Conservation (phyloP, 371 early-diverging fungal genomes). For the Mortierella sp. region DNA sequence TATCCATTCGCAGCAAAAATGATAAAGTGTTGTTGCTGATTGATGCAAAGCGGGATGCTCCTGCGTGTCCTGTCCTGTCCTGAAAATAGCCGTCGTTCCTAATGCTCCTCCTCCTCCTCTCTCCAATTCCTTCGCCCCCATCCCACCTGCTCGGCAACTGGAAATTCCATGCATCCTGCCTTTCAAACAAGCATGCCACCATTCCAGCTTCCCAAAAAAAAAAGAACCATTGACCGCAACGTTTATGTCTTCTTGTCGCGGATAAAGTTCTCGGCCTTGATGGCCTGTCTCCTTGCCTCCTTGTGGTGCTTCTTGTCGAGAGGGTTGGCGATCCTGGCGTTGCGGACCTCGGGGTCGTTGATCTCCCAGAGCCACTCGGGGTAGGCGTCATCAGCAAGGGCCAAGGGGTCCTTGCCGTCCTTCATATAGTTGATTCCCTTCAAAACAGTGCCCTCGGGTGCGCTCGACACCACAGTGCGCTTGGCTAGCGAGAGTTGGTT, state of each 20-base stretch:
- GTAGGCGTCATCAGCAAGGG: constrained; percentile 87
- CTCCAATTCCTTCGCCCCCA: neutral
- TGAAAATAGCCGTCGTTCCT: neutral
- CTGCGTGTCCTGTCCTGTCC: constrained; percentile 1
- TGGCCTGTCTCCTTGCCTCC: constrained; percentile 73
- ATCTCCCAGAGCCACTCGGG: constrained; percentile 95
- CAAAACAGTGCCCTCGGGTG: constrained; percentile 82
- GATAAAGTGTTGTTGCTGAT: neutral
- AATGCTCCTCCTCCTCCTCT: neutral
- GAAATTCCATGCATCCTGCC: neutral
- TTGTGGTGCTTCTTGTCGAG: constrained; percentile 74
- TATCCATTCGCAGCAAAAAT: neutral
- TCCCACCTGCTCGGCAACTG: neutral
- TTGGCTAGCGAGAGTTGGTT: constrained; percentile 22
- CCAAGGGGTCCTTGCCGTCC: constrained; percentile 89
- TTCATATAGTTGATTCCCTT: constrained; percentile 90
- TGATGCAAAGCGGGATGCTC: neutral
- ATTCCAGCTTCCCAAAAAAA: neutral
- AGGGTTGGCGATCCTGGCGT: constrained; percentile 66
- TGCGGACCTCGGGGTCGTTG: constrained; percentile 71
- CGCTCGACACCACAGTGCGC: constrained; percentile 66
- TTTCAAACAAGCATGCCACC: neutral
- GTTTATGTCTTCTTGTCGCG: constrained; percentile 81
- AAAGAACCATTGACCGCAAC: neutral
- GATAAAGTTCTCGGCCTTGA: constrained; percentile 84